Conservation (phyloP, 495 filamentous ascomycete species). For the Thozetella sp. region DNA sequence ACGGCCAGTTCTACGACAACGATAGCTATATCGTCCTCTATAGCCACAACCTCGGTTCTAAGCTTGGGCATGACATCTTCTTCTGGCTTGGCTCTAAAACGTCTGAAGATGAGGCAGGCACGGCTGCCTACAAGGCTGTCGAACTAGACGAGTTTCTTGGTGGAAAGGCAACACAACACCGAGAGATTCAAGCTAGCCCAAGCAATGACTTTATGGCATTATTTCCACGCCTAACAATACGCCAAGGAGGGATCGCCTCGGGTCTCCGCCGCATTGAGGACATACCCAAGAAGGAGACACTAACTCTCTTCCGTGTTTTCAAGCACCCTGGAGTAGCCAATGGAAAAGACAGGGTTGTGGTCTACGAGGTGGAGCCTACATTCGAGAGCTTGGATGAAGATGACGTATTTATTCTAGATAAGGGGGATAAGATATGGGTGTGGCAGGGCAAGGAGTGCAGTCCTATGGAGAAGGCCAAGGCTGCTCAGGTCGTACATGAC, state of each 20-base stretch:
- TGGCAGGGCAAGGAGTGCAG: constrained; percentile 66
- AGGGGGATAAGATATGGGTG: constrained; percentile 61
- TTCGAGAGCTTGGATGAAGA: constrained; percentile 62
- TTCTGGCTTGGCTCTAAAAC: constrained; percentile 64
- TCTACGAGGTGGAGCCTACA: constrained; percentile 63
- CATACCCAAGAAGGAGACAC: constrained; percentile 37
- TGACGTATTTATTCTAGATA: constrained; percentile 64
- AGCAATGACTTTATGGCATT: constrained; percentile 58
- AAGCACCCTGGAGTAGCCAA: constrained; percentile 41
- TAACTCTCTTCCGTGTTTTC: constrained; percentile 58
- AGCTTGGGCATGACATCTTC: constrained; percentile 59
- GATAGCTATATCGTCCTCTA: constrained; percentile 66
- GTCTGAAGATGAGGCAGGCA: constrained; percentile 63
- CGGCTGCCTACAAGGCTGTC: constrained; percentile 67
- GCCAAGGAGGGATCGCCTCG: constrained; percentile 56
- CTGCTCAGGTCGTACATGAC: constrained; percentile 65
- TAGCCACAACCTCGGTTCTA: constrained; percentile 50
- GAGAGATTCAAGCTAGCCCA: constrained; percentile 54
- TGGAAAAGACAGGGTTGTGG: constrained; percentile 48
- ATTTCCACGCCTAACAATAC: constrained; percentile 56
- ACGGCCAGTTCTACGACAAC: constrained; percentile 61
- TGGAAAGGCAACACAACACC: constrained; percentile 59
- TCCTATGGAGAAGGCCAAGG: constrained; percentile 67
- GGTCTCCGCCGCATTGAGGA: constrained; percentile 62
- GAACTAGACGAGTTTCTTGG: constrained; percentile 66